phyloP scores from a whole-genome alignment of 169 alveolate genomes.

The Babesia bovis region DNA sequence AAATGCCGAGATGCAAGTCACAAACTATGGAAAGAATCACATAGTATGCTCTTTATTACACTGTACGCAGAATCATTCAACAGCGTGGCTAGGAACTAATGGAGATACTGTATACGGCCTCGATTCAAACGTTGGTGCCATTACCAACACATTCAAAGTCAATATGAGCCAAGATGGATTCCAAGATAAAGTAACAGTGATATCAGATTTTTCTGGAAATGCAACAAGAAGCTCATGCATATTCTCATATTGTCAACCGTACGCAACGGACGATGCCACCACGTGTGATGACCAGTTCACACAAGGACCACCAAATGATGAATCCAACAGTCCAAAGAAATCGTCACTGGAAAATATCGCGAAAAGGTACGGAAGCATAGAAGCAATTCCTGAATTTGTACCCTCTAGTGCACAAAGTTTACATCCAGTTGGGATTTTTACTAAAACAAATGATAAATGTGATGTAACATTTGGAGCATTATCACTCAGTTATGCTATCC shows the following conservation, averaged over 20 bases:
- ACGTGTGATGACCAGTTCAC: neutral
- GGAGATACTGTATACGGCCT: slow-evolving; percentile 27
- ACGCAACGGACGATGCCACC: neutral
- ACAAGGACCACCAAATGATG: neutral
- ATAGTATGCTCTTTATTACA: slow-evolving; percentile 41
- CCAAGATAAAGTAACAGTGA: slow-evolving; percentile 38
- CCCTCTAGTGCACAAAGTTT: neutral
- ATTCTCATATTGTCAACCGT: slow-evolving; percentile 31
- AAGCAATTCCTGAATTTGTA: slow-evolving; percentile 55
- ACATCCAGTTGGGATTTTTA: neutral
- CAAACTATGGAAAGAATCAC: slow-evolving; percentile 33
- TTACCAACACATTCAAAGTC: slow-evolving; percentile 15
- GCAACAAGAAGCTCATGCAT: slow-evolving; percentile 44
- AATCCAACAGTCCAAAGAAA: neutral
- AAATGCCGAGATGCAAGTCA: slow-evolving; percentile 34
- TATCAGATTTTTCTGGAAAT: slow-evolving; percentile 42
- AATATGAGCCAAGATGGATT: neutral
- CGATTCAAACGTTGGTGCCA: slow-evolving; percentile 41
- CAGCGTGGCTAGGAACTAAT: slow-evolving; percentile 24
- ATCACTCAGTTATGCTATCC: slow-evolving; percentile 36
- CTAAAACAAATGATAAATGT: neutral
- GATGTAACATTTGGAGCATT: slow-evolving; percentile 50
- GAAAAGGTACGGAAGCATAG: slow-evolving; percentile 44
- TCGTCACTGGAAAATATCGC: slow-evolving; percentile 49
- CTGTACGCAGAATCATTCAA: slow-evolving; percentile 20